Evolutionary conservation across 1,284 basidiomycete genomes (phyloP), one percentile per base, ranked within the genome.

Genomic region (Apiotrichum montevideense): DNA sequence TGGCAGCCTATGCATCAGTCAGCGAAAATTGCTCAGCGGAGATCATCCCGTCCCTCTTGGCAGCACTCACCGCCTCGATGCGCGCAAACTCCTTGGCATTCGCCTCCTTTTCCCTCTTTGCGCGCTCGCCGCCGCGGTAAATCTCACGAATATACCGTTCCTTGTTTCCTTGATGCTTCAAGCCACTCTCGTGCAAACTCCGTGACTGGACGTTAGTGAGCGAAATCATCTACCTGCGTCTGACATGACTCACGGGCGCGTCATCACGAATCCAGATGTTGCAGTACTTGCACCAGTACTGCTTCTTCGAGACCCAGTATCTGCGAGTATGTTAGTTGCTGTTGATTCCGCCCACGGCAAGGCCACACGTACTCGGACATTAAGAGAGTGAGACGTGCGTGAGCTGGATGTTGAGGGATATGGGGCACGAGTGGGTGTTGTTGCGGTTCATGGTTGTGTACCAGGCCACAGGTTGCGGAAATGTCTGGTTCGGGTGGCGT

Each of bases 91-190:
- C 90, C 61, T 85, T 79, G 66, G 84, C 87, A 77, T 94, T 91
- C 68, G 91, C 87, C 54, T 88, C 89, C 48, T 82, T 81, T 65
- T 96, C 93, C 73, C 87, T 85, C 79, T 90, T 89, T 54, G 85
- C 84, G 77, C 87, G 86, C 77, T 93, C 90, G 4, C 92, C 88
- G n/a, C 85, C 80, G 79, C 95, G 95, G 82, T 98, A 98, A 35
- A 98, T 82, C 44, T 88, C 85, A 44, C 90, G 82, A 53, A 98
- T 88, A 75, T 88, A 95, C 8, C 93, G 83, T 70, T 97, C 93
- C 61, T 90, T 85, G 74, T 90, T 96, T 49, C 92, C 92, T 73
- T 96, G 90, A 79, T 99, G 96, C 48, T 90, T 85, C 51, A 95
- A 78, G 46, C 96, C 96, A 62, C 84, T 88, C 77, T 98, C 96